These are phyloP conservation scores for Cardiospermum halicacabum DNA, from an alignment of 345 rosid genomes.

Conservation along the genomic window DNA sequence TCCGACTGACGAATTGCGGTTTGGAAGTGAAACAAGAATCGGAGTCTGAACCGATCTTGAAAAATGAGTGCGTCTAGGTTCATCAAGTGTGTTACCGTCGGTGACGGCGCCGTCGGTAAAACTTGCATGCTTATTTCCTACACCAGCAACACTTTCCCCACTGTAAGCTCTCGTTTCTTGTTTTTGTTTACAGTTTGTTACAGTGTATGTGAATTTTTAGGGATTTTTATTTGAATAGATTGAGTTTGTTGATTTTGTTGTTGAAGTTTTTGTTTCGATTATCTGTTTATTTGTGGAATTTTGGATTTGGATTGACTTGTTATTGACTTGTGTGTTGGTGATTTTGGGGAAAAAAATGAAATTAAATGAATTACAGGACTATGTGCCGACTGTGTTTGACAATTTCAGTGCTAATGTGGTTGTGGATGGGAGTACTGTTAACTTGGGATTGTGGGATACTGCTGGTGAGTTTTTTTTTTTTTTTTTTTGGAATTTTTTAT, in stretches of 20 bases:
- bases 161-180: constrained; percentile 34
- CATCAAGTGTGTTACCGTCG: constrained; percentile 96
- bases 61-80: constrained; percentile 91
- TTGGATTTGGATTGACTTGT: constrained; percentile 1
- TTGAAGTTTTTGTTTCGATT: neutral
- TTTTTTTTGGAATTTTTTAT: neutral
- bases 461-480: constrained; percentile 57
- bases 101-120: constrained; percentile 96
- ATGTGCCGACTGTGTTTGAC: constrained; percentile 95
- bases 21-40: no score
- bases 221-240: no score
- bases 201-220: no score
- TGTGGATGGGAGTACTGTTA: constrained; percentile 89
- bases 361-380: no score
- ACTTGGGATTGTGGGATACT: constrained; percentile 94
- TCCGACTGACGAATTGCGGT: no score
- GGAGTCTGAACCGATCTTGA: neutral
- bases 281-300: no score
- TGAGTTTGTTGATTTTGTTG: no score
- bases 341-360: constrained; percentile 14
- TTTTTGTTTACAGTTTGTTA: neutral
- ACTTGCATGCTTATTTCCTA: constrained; percentile 94
- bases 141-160: constrained; percentile 96
- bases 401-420: constrained; percentile 98
- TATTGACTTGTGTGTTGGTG: constrained; percentile 2